These are phyloP conservation scores for Colletotrichum lindemuthianum DNA, from an alignment of 2,329 filamentous ascomycete species.

Conservation along the genomic window DNA sequence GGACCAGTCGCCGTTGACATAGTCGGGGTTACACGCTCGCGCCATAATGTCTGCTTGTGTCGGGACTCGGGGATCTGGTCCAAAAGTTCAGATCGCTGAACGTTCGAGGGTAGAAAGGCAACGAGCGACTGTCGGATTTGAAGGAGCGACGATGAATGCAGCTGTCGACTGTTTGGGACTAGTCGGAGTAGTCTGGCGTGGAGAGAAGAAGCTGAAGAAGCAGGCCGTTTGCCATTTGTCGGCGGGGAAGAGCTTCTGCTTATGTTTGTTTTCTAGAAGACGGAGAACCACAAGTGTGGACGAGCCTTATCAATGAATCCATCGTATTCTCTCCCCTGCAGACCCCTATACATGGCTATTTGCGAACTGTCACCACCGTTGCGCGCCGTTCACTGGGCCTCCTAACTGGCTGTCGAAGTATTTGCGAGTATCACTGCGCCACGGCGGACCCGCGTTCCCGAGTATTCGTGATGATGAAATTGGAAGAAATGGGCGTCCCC, in stretches of 20 bases:
- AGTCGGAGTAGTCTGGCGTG: too few species aligned
- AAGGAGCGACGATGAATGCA: too few species aligned
- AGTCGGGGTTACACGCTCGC: slow-evolving; percentile 15
- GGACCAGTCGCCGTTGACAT: slow-evolving; percentile 20
- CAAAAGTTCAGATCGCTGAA: not conserved
- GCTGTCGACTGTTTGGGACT: too few species aligned
- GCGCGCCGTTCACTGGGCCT: not conserved
- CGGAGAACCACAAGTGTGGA: not conserved
- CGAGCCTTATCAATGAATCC: too few species aligned
- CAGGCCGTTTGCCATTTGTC: too few species aligned
- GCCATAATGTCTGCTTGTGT: slow-evolving; percentile 6
- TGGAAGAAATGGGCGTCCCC: not conserved
- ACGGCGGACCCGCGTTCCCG: slow-evolving; percentile 8
- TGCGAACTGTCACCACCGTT: slow-evolving; percentile 2
- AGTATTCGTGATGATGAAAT: slow-evolving; percentile 6
- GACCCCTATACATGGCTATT: not conserved
- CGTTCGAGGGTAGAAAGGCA: not conserved
- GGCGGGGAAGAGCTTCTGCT: slow-evolving; percentile 4
- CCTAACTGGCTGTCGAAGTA: not conserved
- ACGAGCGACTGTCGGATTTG: not conserved
- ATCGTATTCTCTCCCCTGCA: not conserved
- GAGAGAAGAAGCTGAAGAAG: not conserved
- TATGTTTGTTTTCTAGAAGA: not conserved
- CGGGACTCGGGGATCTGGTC: too few species aligned
- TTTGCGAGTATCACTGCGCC: slow-evolving; percentile 24